Evolutionary conservation across 805 yeast species (phyloP).

Genomic region (Tetrapisispora iriomotensis): DNA sequence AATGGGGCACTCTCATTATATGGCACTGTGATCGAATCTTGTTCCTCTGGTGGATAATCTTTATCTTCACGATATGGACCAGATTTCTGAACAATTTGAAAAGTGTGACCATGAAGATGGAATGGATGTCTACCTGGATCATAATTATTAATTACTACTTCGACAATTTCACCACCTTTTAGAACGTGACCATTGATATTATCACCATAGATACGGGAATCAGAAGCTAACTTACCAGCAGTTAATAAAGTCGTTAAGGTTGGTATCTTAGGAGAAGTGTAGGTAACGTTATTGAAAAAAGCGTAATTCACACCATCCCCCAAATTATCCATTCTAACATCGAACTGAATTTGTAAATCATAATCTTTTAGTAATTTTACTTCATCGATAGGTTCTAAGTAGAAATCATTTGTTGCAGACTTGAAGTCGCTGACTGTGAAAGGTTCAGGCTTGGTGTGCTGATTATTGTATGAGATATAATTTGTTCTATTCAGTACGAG

Average conservation of each 20-base stretch:
- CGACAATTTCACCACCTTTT: constrained; percentile 54
- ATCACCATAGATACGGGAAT: constrained; percentile 61
- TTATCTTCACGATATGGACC: constrained; percentile 41
- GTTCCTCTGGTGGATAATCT: constrained; percentile 14
- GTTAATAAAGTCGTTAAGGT: constrained; percentile 54
- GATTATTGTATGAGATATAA: constrained; percentile 41
- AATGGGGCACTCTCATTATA: constrained; percentile 38
- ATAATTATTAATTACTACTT: constrained; percentile 64
- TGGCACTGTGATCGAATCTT: constrained; percentile 35
- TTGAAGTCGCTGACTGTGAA: constrained; percentile 18
- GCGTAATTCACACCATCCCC: constrained; percentile 73
- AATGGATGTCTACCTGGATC: constrained; percentile 77
- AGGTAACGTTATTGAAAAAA: constrained; percentile 59
- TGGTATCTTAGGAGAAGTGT: constrained; percentile 60
- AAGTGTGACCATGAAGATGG: constrained; percentile 68
- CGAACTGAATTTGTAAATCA: constrained; percentile 50
- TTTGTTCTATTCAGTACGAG: constrained; percentile 47
- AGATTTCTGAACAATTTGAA: constrained; percentile 52
- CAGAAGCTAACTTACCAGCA: constrained; percentile 46
- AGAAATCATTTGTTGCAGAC: constrained; percentile 28
- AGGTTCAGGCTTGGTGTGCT: constrained; percentile 22
- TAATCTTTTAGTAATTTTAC: constrained; percentile 44
- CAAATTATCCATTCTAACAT: constrained; percentile 55
- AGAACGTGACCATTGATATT: constrained; percentile 57
- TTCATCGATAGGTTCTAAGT: constrained; percentile 35